Evolutionary conservation across 2,329 filamentous ascomycete species (phyloP), one percentile per base, ranked within the genome.

Genomic region (Emydomyces testavorans): DNA sequence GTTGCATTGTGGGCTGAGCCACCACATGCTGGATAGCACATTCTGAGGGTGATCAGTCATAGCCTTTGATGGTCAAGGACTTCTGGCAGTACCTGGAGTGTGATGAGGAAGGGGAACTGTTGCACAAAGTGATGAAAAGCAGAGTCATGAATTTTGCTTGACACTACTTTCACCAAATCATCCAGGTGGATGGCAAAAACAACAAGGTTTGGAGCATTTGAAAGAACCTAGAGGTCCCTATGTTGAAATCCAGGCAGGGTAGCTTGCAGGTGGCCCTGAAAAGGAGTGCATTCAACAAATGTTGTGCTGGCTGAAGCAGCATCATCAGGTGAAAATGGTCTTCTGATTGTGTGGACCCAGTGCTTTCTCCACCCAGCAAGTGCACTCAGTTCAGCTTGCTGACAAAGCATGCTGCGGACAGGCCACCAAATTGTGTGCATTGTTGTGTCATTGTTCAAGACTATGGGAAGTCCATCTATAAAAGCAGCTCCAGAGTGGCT

Each of bases 21-120:
- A 72, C 67, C 20, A 72, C 62, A 16, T 73, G 62, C 44, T 73
- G 62, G 68, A 69, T 66, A 60, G 70, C 63, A 8, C 56, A 72
- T 61, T 59, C 47, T 32, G 57, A 71, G 42, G 20, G 3, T 10
- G 29, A 38, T 15, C 32, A 52, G 10, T 6, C 40, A 39, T 16
- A 31, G 7, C 42, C 32, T 1, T 18, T 52, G n/a, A 42, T 50
- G 24, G 15, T 50, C 38, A 52, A 59, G 46, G 59, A 62, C 46
- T 62, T 53, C 20, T 62, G 55, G 58, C 57, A 62, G 36, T 58
- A 58, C 49, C 43, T 50, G 11, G 55, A 60, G 46, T 52, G 53
- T 28, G 54, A 51, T 6, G 56, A 62, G 52, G 58, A 62, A 53
- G 56, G 58, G 8, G 18, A 53, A 38, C 46, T 62, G 6, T 47